phyloP scores from a whole-genome alignment of 352 stramenopile species.

The Aphanomyces cochlioides region DNA sequence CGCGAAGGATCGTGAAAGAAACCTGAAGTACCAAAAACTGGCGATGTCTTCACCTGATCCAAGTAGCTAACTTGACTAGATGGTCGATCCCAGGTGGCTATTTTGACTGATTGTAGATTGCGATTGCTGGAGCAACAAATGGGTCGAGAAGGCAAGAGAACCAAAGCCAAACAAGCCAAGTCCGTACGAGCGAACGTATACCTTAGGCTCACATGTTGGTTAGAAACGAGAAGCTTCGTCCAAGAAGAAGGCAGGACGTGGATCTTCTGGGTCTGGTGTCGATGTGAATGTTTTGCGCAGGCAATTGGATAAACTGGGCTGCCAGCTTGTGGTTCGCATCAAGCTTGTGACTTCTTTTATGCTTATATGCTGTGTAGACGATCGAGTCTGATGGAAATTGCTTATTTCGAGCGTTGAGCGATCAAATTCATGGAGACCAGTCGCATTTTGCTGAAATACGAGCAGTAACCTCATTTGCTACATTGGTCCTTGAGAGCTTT shows the following conservation, averaged over 20 bases:
- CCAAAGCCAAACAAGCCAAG: conserved; percentile 23
- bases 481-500: background rate
- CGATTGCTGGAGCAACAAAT: background rate
- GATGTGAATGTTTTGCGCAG: conserved; percentile 52
- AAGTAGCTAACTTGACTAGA: too few relatives aligned
- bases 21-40: too few relatives aligned
- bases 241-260: conserved; percentile 22
- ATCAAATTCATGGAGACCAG: conserved; percentile 75
- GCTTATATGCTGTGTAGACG: conserved; percentile 39
- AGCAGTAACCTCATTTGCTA: conserved; percentile 36
- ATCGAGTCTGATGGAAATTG: conserved; percentile 81
- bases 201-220: background rate
- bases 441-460: conserved; percentile 60
- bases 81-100: too few relatives aligned
- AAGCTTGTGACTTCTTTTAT: conserved; percentile 28
- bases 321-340: conserved; percentile 56
- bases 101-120: too few relatives aligned
- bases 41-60: too few relatives aligned
- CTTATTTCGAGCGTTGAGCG: conserved; percentile 66
- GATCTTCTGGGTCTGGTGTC: conserved; percentile 35
- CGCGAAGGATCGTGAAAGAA: too few relatives aligned
- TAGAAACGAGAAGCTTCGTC: conserved; percentile 9
- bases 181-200: background rate
- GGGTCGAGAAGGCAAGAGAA: conserved; percentile 25
- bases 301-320: conserved; percentile 51